Evolutionary conservation across 768 basidiomycete genomes (phyloP).

Genomic region (Asterophora parasitica): DNA sequence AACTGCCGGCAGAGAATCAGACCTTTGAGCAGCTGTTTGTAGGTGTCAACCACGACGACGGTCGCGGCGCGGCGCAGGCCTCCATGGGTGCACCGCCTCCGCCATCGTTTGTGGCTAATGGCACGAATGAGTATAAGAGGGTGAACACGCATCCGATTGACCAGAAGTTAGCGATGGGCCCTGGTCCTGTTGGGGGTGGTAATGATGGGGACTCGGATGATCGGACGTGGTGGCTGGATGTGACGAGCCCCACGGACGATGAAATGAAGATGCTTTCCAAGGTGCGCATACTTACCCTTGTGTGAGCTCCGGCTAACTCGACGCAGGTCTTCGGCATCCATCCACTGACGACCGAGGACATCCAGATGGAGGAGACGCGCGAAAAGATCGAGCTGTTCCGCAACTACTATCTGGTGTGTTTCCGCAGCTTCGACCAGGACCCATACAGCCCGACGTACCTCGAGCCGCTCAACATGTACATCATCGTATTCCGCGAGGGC

Average conservation of each 20-base stretch:
- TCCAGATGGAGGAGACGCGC: conserved; percentile 98
- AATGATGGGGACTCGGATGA: conserved; percentile 47
- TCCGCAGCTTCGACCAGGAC: conserved; percentile 98
- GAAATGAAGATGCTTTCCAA: conserved; percentile 98
- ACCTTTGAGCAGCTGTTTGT: conserved; percentile 87
- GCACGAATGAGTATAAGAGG: not conserved
- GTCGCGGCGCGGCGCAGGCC: not conserved
- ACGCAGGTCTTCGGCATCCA: conserved; percentile 91
- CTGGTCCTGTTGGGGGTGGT: conserved; percentile 8
- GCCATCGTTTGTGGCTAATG: conserved; percentile 4
- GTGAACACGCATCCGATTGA: not conserved
- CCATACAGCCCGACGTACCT: conserved; percentile 95
- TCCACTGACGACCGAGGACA: conserved; percentile 98
- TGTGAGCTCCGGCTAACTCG: not conserved
- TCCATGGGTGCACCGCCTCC: not conserved
- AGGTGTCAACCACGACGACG: conserved; percentile 33
- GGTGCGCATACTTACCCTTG: conserved; percentile 35
- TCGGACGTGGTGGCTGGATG: conserved; percentile 96
- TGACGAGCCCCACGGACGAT: conserved; percentile 90
- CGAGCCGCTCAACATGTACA: conserved; percentile 99
- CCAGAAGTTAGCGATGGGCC: conserved; percentile 14
- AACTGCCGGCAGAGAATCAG: conserved; percentile 92
- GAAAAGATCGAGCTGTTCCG: conserved; percentile 99
- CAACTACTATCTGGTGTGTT: conserved; percentile 98
- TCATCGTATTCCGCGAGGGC: conserved; percentile 97